A percentile compares a stretch with the other conserved stretches of the same genome.
phyloP scores from a whole-genome alignment of 305 asterid genomes.

The Plantago coronopus region DNA sequence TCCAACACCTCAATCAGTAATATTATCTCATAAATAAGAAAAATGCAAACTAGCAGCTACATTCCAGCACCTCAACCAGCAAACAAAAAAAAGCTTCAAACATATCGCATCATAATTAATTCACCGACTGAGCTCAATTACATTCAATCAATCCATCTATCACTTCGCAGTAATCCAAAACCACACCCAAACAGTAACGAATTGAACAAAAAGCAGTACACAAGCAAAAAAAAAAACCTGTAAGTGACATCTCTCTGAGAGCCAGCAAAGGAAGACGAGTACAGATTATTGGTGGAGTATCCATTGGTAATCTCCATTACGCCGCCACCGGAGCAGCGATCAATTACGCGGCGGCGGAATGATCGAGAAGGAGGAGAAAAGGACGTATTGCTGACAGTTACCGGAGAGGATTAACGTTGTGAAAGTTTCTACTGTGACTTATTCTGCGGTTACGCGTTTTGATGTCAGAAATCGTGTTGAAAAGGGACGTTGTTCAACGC shows the following conservation, averaged over 20 bases:
- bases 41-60: too few relatives aligned
- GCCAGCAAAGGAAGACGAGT: conserved; percentile 38
- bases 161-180: not conserved
- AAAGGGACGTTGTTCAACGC: too few relatives aligned
- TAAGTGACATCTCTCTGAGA: conserved; percentile 54
- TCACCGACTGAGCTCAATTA: too few relatives aligned
- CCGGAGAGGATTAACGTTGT: conserved; percentile 17
- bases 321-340: not conserved
- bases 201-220: not conserved
- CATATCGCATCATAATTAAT: too few relatives aligned
- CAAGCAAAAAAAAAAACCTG: conserved; percentile 29
- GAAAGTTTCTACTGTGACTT: conserved; percentile 29
- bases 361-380: conserved; percentile 11
- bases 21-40: too few relatives aligned
- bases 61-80: too few relatives aligned
- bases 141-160: not conserved
- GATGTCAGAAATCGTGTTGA: conserved; percentile 3
- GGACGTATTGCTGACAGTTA: conserved; percentile 28
- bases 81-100: too few relatives aligned
- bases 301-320: conserved; percentile 41
- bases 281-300: conserved; percentile 23
- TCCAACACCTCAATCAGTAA: too few relatives aligned
- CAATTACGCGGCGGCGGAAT: conserved; percentile 17
- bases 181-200: too few relatives aligned
- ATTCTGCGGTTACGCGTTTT: not conserved